These are phyloP conservation scores for Rubia balearica DNA, from an alignment of 305 asterid genomes.

Conservation along the genomic window DNA sequence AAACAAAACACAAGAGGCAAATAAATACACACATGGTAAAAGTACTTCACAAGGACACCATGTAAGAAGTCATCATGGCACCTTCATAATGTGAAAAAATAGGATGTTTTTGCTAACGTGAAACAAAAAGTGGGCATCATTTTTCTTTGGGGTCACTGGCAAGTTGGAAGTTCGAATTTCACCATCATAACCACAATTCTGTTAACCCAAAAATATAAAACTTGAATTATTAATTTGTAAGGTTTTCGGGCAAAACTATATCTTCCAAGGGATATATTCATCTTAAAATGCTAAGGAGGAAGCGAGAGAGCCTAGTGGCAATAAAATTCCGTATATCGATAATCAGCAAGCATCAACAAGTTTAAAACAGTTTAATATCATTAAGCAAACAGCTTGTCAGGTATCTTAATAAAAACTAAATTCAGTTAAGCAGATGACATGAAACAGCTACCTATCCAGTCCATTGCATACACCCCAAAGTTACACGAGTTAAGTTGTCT, in stretches of 20 bases:
- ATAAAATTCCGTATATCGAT: background rate
- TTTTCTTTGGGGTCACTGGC: no score
- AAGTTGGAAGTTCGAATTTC: background rate
- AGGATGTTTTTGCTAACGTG: background rate
- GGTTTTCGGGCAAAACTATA: background rate
- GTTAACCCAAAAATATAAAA: background rate
- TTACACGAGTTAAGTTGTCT: slow-evolving; percentile 63
- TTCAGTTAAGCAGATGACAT: background rate
- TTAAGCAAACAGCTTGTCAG: background rate
- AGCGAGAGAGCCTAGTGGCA: background rate
- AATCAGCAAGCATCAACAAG: background rate
- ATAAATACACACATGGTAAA: no score
- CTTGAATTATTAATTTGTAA: background rate
- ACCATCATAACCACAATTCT: background rate
- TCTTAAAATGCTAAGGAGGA: background rate
- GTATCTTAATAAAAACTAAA: background rate
- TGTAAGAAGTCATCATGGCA: background rate
- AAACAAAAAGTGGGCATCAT: background rate
- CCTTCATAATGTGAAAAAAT: background rate
- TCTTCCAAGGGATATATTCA: background rate
- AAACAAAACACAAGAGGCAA: no score
- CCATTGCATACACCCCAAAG: slow-evolving; percentile 93
- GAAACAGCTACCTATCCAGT: slow-evolving; percentile 65
- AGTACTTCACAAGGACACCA: background rate
- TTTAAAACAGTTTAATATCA: background rate